Percentiles rank a stretch among this genome's conserved stretches.
Conservation (phyloP, 73 alveolate species). For the Paramecium sonneborni region DNA sequence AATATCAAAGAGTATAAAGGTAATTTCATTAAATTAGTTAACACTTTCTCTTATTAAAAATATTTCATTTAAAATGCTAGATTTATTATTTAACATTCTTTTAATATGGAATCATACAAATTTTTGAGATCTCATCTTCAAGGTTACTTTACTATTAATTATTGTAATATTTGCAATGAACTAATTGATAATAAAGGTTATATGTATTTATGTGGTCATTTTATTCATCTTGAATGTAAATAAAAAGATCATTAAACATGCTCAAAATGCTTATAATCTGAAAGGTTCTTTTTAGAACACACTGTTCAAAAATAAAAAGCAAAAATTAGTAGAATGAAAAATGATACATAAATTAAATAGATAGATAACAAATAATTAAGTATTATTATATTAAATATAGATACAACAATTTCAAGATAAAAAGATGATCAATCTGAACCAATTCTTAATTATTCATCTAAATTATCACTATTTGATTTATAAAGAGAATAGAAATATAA, state of each 20-base stretch:
- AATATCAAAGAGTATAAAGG: constrained; percentile 3
- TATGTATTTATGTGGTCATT: constrained; percentile 30
- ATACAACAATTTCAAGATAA: neutral
- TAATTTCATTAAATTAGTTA: neutral
- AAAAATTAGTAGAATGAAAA: constrained; percentile 37
- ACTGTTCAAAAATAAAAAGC: neutral
- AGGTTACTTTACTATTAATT: neutral
- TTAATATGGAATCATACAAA: neutral
- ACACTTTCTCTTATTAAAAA: neutral
- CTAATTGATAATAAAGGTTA: neutral
- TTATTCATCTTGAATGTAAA: neutral
- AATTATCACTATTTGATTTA: neutral
- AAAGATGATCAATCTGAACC: neutral
- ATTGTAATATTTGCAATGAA: constrained; percentile 44
- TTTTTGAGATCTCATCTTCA: neutral
- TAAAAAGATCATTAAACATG: neutral
- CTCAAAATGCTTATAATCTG: neutral
- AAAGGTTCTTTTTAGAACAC: neutral
- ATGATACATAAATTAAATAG: neutral
- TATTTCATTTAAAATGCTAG: constrained; percentile 22
- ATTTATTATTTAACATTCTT: neutral
- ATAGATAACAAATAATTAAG: neutral
- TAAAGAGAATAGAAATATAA: neutral
- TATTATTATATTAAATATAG: neutral
- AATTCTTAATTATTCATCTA: neutral